Conservation (phyloP, 768 basidiomycete genomes). For the Suillus tomentosus region DNA sequence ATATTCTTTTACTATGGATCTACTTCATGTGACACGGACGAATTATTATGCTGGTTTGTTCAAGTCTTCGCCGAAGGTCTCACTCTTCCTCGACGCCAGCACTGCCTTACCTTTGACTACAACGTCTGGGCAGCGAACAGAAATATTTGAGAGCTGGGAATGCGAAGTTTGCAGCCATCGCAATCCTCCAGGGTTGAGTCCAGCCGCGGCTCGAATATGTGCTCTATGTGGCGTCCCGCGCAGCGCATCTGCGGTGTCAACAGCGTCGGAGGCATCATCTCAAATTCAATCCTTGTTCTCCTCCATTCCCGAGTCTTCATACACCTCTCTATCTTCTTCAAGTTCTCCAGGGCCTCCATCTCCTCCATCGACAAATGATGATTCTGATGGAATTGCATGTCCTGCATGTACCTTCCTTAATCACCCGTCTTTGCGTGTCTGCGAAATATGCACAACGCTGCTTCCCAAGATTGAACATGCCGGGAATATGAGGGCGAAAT, state of each 20-base stretch:
- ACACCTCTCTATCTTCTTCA: conserved; percentile 28
- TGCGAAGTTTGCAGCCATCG: conserved; percentile 88
- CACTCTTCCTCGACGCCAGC: conserved; percentile 59
- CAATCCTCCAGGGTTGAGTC: conserved; percentile 77
- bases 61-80: conserved; percentile 87
- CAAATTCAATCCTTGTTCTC: conserved; percentile 38
- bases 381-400: conserved; percentile 56
- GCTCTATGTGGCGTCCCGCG: conserved; percentile 82
- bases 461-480: conserved; percentile 43
- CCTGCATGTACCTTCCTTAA: conserved; percentile 93
- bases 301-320: conserved; percentile 41
- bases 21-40: conserved; percentile 69
- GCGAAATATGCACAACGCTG: conserved; percentile 85
- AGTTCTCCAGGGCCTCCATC: conserved; percentile 22
- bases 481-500: conserved; percentile 43
- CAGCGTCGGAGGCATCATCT: conserved; percentile 21
- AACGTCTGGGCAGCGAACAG: conserved; percentile 31
- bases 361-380: conserved; percentile 24
- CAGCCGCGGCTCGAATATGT: conserved; percentile 69
- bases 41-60: conserved; percentile 91
- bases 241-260: conserved; percentile 32
- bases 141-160: conserved; percentile 66
- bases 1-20: conserved; percentile 68
- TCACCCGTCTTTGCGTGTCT: conserved; percentile 65
- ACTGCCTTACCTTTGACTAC: conserved; percentile 25